phyloP scores from a whole-genome alignment of 140 eudicot species.

The Cichorium intybus region DNA sequence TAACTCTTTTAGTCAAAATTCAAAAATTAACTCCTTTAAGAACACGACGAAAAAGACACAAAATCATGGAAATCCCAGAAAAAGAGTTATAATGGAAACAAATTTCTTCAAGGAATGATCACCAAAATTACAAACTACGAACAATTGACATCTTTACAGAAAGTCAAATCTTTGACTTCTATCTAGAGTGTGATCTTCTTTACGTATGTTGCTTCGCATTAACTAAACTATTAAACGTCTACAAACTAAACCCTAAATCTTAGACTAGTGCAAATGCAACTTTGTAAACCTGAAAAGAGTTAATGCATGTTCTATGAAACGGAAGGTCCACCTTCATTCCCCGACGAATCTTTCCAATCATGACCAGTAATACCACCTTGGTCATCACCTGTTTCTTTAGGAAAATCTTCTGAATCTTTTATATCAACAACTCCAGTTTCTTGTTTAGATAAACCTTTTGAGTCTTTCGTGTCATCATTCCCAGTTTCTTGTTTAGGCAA shows the following conservation, averaged over 20 bases:
- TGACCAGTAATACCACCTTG: not conserved
- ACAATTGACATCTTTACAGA: not conserved
- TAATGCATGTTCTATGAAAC: not conserved
- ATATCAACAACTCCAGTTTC: not conserved
- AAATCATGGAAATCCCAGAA: not conserved
- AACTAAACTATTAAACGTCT: not conserved
- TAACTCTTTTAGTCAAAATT: not conserved
- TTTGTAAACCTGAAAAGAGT: not conserved
- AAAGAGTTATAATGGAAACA: not conserved
- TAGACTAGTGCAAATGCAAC: not conserved
- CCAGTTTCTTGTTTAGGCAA: not conserved
- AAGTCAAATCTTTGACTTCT: not conserved
- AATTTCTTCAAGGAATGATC: not conserved
- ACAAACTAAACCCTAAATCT: not conserved
- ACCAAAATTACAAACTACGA: not conserved
- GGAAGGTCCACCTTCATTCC: not conserved
- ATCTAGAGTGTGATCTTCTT: not conserved
- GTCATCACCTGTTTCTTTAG: not conserved
- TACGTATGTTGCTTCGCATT: not conserved
- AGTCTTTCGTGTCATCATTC: no score
- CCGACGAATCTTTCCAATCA: not conserved
- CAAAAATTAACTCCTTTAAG: not conserved
- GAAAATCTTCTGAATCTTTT: not conserved
- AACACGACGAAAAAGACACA: not conserved
- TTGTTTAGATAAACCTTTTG: no score